Base-by-base conservation (phyloP, 1,284 basidiomycete species). In the Moesziomyces aphidis region DNA sequence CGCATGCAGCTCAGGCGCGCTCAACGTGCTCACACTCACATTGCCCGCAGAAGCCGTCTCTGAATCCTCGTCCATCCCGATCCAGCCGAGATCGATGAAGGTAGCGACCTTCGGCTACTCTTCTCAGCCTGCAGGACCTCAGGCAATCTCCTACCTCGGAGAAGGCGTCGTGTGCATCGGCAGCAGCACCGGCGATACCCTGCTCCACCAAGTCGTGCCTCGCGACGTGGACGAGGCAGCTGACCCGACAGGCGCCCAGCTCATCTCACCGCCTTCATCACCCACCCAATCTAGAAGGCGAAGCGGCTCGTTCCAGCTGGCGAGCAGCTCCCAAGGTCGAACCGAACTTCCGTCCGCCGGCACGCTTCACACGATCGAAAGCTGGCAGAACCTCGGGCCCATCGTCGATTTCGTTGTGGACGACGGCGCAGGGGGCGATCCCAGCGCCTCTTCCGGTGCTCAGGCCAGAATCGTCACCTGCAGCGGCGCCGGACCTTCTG, bases 331-430 rank as follows among this genome's bases (percentile, higher is more conserved):
- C 31, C 23, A 17, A 39, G 47, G 55, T 8, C 52, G 26, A 39
- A 45, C 36, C 1, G 65, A 64, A 26, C 61, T 73, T 4, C 28
- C 54, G 9, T 36, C 34, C 7, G 71, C 48, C 4, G 61, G 55
- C 23, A 36, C 57, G 3, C 48, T 73, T 11, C 28, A 43, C 22
- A 28, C 53, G n/a, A 43, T 80, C 15, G 61, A 77, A 34, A 53
- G 44, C 6, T 80, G 78, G 80, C 60, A 69, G 31, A 77, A 71
- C 78, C 88, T 98, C 53, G 94, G 93, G 0, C 96, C 96, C 0
- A 92, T 97, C 44, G 85, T 91, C 69, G 96, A 98, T 83, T 93
- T 94, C 31, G 85, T 93, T 2, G 91, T 92, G 7, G 91, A 94
- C 81, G 87, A 88, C 4, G 93, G 94, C 54, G 88, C 89, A 0